Base-by-base conservation (phyloP, 768 basidiomycete species). In the Lactifluus pinguis region DNA sequence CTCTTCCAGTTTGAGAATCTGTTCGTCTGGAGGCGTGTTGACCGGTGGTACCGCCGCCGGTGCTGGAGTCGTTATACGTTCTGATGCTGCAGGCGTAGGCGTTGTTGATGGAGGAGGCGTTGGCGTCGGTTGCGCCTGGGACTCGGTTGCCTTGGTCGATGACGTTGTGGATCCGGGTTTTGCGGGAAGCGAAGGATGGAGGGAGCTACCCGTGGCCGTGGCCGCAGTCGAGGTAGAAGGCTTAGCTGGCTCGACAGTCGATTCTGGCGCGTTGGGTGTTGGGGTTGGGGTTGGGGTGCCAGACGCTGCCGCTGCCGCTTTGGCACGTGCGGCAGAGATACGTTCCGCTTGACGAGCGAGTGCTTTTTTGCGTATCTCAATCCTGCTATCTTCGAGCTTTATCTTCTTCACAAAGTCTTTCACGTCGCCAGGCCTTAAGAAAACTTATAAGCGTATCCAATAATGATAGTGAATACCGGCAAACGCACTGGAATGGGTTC, bases 361-460 rank as follows among this genome's bases (percentile, higher is more conserved):
- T 41, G 72, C 67, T 59, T 75, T 76, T 67, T 69, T 80, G 42
- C 80, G 73, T 69, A 76, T 74, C 32, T 80, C 79, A 53, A 89
- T 88, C 25, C 79, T 76, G 21, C 73, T 75, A 63, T 91, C 86
- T 68, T 86, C 84, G 60, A 78, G 76, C 69, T 85, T 83, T 68
- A 86, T 75, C 70, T 86, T 84, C 70, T 82, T 85, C 47, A 87
- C 78, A 57, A 86, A 91, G 68, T 86, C 83, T 63, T 84, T 85
- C 59, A 89, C 82, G 58, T 86, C 85, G 8, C 87, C 87, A 47
- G 85, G 80, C 36, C 88, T 89, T 55, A 6, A 52, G 38, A 57
- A 66, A 32, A 55, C 42, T 55, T 3, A 58, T 65, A 8, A 53
- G 49, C n/a, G 29, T 25, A n/a, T 8, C 6, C 8, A 14, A 29